phyloP scores from a whole-genome alignment of 495 filamentous ascomycete genomes.

The Aspergillus cavernicola region DNA sequence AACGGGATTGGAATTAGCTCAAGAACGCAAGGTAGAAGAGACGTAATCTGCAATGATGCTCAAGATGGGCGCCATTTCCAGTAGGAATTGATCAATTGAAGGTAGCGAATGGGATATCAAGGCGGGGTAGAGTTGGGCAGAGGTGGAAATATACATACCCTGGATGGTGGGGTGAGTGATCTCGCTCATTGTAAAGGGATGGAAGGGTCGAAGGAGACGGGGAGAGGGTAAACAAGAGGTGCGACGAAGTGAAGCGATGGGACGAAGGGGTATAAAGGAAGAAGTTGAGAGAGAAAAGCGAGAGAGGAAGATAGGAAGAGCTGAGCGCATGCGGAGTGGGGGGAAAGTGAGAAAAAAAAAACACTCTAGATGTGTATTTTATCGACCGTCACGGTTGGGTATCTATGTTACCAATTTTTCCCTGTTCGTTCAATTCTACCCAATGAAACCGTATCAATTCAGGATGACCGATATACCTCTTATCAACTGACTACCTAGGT shows the following conservation, averaged over 20 bases:
- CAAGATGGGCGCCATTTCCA: neutral
- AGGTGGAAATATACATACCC: slow-evolving; percentile 41
- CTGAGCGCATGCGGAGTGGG: slow-evolving; percentile 23
- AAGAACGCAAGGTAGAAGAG: neutral
- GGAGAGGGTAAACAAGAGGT: slow-evolving; percentile 13
- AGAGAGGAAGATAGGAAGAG: slow-evolving; percentile 23
- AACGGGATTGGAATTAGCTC: slow-evolving; percentile 4
- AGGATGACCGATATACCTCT: slow-evolving; percentile 2
- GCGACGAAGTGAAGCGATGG: slow-evolving; percentile 20
- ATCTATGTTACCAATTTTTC: slow-evolving; percentile 2
- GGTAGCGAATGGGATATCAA: neutral
- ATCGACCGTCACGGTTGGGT: slow-evolving; percentile 10
- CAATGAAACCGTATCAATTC: slow-evolving; percentile 10
- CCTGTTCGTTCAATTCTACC: neutral
- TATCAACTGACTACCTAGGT: no score
- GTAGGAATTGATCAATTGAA: neutral
- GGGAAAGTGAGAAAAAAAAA: slow-evolving; percentile 13
- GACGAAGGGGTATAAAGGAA: slow-evolving; percentile 14
- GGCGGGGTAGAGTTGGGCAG: slow-evolving; percentile 23
- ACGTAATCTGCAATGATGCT: neutral
- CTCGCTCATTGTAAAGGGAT: slow-evolving; percentile 47
- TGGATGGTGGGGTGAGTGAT: slow-evolving; percentile 59
- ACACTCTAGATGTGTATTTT: slow-evolving; percentile 11
- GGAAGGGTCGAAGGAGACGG: slow-evolving; percentile 14
- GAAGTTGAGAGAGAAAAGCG: slow-evolving; percentile 13